Base-by-base conservation (phyloP, 2,329 filamentous ascomycete genomes). In the Pseudogymnoascus sp. region DNA sequence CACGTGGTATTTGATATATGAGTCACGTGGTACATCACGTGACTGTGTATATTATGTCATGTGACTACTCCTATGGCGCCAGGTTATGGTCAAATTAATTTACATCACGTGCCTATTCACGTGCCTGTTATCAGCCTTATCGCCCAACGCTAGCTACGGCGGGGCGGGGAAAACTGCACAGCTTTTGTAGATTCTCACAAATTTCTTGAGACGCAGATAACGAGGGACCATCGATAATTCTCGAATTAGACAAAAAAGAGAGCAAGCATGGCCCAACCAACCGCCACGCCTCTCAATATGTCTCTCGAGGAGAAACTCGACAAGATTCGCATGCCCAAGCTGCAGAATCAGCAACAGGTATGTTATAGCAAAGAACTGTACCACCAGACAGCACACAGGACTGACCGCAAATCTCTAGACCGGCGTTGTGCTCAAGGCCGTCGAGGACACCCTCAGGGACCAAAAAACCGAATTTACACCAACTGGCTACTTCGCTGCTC, bases 321-420 rank as follows among this genome's bases (percentile, higher is more conserved):
- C 79, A 97, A 95, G 84, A 97, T 97, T 75, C 90, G 94, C 77
- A 94, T 90, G 73, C 94, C 94, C 61, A 96, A 96, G 76, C 85
- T 97, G 70, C 90, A 97, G 76, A 96, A 90, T 74, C 92, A 97
- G 78, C 86, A 96, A 75, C 91, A 92, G 83, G 92, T 94, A 78
- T 68, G 79, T 74, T 59, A 41, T 43, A 12, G 58, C 35, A 9
- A n/a, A 22, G 18, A 12, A 58, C 18, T 58, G 25, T 12, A 57
- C 14, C 25, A 54, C 20, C 16, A 41, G 39, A 57, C 38, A 18
- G 14, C 59, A 36, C 22, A 38, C 22, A 59, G 64, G 16, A 11
- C 25, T 60, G 37, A 60, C 58, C 37, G 58, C 30, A 61, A 43
- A 33, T 37, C 30, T 54, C 12, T 68, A 94, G 89, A 93, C 89